Conservation (phyloP, 2,329 filamentous ascomycete genomes). For the Nemania serpens region DNA sequence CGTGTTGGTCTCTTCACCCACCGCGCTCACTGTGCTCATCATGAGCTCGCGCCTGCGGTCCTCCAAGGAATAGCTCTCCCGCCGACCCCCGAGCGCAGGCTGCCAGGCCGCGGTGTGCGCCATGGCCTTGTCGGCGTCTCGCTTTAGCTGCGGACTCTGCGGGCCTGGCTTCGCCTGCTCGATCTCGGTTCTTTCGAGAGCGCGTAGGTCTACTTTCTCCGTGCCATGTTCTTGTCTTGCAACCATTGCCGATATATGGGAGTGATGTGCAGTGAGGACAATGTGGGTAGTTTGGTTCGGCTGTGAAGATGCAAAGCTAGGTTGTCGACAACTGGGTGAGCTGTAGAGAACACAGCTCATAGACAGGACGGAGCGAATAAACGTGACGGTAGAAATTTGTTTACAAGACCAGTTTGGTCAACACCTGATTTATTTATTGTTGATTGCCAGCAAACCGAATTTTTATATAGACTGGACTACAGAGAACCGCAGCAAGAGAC, state of each 20-base stretch:
- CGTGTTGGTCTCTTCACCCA: no score
- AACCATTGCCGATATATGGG: not conserved
- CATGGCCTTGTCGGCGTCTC: conserved; percentile 45
- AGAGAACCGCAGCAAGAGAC: no score
- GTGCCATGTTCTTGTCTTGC: not conserved
- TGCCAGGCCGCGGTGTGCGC: conserved; percentile 50
- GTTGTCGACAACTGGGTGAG: no score
- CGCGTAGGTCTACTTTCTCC: conserved; percentile 16
- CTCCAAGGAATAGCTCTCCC: conserved; percentile 57
- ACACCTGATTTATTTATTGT: no score
- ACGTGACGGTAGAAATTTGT: no score
- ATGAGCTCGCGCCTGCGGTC: conserved; percentile 59
- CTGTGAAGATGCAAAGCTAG: no score
- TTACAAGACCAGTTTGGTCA: no score
- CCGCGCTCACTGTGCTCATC: conserved; percentile 40
- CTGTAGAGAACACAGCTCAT: no score
- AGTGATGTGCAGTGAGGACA: not conserved
- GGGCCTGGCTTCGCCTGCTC: conserved; percentile 21
- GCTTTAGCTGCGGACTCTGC: conserved; percentile 38
- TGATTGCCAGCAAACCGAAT: no score
- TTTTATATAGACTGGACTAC: no score
- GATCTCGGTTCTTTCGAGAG: conserved; percentile 13
- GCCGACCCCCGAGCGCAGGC: conserved; percentile 50
- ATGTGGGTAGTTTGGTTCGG: no score
- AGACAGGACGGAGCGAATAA: no score